Conservation (phyloP, 805 yeast species). For the Monosporozyma aerobia region DNA sequence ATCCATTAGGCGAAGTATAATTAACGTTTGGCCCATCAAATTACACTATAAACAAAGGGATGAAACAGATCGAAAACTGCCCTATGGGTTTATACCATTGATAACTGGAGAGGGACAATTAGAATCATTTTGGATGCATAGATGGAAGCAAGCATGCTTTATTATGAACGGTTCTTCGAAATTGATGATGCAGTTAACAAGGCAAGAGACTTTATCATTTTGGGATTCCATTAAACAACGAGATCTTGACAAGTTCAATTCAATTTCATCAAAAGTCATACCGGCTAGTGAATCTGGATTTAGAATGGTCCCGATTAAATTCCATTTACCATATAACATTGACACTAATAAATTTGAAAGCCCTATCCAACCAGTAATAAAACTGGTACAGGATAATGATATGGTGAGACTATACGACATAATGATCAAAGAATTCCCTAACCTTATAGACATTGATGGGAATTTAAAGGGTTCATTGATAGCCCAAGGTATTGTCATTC, state of each 20-base stretch:
- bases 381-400: constrained; percentile 4
- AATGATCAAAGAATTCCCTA: constrained; percentile 36
- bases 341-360: constrained; percentile 19
- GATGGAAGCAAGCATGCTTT: constrained; percentile 72
- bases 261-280: constrained; percentile 16
- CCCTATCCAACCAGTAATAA: constrained; percentile 26
- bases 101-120: constrained; percentile 29
- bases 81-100: constrained; percentile 26
- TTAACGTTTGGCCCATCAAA: neutral
- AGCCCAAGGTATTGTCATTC: constrained; percentile 48
- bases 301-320: constrained; percentile 11
- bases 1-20: neutral
- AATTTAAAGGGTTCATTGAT: constrained; percentile 34
- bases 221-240: constrained; percentile 43
- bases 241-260: constrained; percentile 15
- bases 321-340: constrained; percentile 18
- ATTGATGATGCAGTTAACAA: constrained; percentile 68
- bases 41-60: neutral
- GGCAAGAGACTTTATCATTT: constrained; percentile 45
- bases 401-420: constrained; percentile 32
- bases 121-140: constrained; percentile 57
- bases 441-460: constrained; percentile 32
- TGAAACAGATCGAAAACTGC: neutral
- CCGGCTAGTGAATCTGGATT: constrained; percentile 6
- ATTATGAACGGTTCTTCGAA: constrained; percentile 71